Conservation (phyloP, 805 yeast species). For the Isabelozyma pseudorhagii region DNA sequence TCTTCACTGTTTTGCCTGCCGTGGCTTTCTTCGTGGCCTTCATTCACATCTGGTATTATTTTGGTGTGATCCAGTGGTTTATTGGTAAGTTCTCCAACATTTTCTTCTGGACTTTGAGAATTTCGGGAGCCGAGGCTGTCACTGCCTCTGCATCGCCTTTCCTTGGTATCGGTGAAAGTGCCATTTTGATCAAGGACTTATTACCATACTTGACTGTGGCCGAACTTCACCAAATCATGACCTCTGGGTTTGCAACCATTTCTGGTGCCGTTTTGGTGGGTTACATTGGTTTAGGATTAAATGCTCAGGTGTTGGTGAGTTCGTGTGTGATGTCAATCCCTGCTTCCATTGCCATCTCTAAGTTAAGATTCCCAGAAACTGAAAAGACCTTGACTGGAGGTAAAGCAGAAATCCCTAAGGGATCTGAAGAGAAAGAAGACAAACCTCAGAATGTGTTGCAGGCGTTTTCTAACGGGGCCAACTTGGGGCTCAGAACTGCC, state of each 20-base stretch:
- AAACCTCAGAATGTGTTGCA: slow-evolving; percentile 50
- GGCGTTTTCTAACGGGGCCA: slow-evolving; percentile 58
- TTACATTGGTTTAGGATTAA: slow-evolving; percentile 60
- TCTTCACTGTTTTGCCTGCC: slow-evolving; percentile 60
- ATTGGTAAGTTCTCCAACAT: slow-evolving; percentile 54
- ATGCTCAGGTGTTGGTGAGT: slow-evolving; percentile 60
- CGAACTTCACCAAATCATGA: slow-evolving; percentile 60
- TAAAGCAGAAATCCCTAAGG: slow-evolving; percentile 44
- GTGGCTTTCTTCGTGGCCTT: slow-evolving; percentile 63
- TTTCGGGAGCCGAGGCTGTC: slow-evolving; percentile 63
- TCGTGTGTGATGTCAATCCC: slow-evolving; percentile 71
- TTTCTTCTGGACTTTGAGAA: slow-evolving; percentile 57
- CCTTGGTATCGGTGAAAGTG: slow-evolving; percentile 65
- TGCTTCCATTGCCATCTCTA: slow-evolving; percentile 58
- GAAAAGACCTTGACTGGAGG: slow-evolving; percentile 53
- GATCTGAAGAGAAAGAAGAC: slow-evolving; percentile 24
- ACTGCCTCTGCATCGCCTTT: slow-evolving; percentile 68
- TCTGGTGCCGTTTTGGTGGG: slow-evolving; percentile 63
- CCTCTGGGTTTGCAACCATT: slow-evolving; percentile 62
- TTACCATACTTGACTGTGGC: slow-evolving; percentile 57
- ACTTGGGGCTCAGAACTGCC: slow-evolving; percentile 55
- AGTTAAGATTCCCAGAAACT: slow-evolving; percentile 57
- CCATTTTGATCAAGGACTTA: slow-evolving; percentile 57
- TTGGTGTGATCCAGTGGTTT: slow-evolving; percentile 59
- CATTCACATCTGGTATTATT: slow-evolving; percentile 57